These are phyloP conservation scores for Teratosphaeria viscida DNA, from an alignment of 2,329 filamentous ascomycete species.

Conservation along the genomic window DNA sequence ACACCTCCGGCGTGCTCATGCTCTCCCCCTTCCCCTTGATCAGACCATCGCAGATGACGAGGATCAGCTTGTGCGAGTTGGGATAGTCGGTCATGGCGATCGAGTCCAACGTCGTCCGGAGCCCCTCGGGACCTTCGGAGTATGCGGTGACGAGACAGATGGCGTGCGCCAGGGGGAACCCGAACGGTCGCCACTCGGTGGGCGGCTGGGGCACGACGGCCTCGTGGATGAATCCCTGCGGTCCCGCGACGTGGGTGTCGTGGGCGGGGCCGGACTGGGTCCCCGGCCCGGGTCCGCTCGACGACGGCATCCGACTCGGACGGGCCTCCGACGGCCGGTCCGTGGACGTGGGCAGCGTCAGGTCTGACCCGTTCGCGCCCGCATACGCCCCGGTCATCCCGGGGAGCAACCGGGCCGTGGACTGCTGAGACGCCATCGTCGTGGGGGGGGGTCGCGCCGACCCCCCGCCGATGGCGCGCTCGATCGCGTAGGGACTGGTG, in stretches of 20 bases:
- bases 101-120: slow-evolving; percentile 89
- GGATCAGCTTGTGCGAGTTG: slow-evolving; percentile 95
- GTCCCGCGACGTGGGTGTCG: slow-evolving; percentile 57
- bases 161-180: slow-evolving; percentile 83
- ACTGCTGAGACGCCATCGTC: slow-evolving; percentile 88
- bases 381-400: slow-evolving; percentile 7
- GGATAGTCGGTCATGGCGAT: slow-evolving; percentile 97
- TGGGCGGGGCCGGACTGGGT: slow-evolving; percentile 15
- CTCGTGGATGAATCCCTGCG: slow-evolving; percentile 92
- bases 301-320: slow-evolving; percentile 1
- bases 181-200: slow-evolving; percentile 93
- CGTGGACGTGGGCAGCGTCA: slow-evolving; percentile 36
- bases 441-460: slow-evolving; percentile 52
- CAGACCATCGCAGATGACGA: slow-evolving; percentile 93
- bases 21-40: slow-evolving; percentile 92
- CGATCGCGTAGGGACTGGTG: slow-evolving; percentile 75
- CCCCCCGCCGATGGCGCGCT: slow-evolving; percentile 43
- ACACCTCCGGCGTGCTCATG: slow-evolving; percentile 79
- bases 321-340: slow-evolving; percentile 6
- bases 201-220: slow-evolving; percentile 92
- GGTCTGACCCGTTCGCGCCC: slow-evolving; percentile 46
- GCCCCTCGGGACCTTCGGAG: slow-evolving; percentile 85
- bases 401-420: slow-evolving; percentile 60
- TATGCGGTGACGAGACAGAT: slow-evolving; percentile 95
- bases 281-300: slow-evolving; percentile 30